Evolutionary conservation across 2,329 filamentous ascomycete genomes (phyloP).

Genomic region (Cyphellophora attinorum): DNA sequence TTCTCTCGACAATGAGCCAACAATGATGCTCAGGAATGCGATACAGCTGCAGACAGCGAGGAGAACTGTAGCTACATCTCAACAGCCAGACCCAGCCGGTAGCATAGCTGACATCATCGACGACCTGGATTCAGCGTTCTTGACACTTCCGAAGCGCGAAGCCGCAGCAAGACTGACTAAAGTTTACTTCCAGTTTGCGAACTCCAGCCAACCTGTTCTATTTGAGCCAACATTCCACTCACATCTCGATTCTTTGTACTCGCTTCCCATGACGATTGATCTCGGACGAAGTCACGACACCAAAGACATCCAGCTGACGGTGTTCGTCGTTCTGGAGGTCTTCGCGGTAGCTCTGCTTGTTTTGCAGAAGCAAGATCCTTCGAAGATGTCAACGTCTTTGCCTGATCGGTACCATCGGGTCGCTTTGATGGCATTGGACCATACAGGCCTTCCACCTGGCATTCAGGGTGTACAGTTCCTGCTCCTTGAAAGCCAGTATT

Average conservation of each 20-base stretch:
- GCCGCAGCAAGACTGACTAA: slow-evolving; percentile 6
- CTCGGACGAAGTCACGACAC: slow-evolving; percentile 2
- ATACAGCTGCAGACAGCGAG: background rate
- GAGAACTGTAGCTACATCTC: too few species aligned
- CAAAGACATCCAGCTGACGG: slow-evolving; percentile 4
- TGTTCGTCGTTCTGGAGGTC: slow-evolving; percentile 8
- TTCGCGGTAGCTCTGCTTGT: slow-evolving; percentile 8
- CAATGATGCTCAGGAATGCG: background rate
- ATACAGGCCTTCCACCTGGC: slow-evolving; percentile 4
- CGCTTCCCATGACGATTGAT: slow-evolving; percentile 3
- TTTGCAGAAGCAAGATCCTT: slow-evolving; percentile 9
- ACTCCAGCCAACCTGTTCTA: slow-evolving; percentile 6
- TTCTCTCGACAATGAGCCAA: background rate
- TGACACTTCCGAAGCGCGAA: slow-evolving; percentile 7
- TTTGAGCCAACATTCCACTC: slow-evolving; percentile 6
- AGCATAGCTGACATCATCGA: background rate
- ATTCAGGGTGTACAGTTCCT: slow-evolving; percentile 8
- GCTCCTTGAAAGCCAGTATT: slow-evolving; percentile 9
- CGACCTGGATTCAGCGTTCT: slow-evolving; percentile 5
- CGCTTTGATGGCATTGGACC: slow-evolving; percentile 3
- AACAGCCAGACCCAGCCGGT: too few species aligned
- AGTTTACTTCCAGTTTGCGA: slow-evolving; percentile 9
- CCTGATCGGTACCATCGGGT: slow-evolving; percentile 8
- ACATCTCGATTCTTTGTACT: slow-evolving; percentile 5
- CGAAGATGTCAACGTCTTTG: slow-evolving; percentile 7